A percentile compares a stretch with the other conserved stretches of the same genome.
Conservation (phyloP, 352 stramenopile genomes). For the Globisporangium irregulare region DNA sequence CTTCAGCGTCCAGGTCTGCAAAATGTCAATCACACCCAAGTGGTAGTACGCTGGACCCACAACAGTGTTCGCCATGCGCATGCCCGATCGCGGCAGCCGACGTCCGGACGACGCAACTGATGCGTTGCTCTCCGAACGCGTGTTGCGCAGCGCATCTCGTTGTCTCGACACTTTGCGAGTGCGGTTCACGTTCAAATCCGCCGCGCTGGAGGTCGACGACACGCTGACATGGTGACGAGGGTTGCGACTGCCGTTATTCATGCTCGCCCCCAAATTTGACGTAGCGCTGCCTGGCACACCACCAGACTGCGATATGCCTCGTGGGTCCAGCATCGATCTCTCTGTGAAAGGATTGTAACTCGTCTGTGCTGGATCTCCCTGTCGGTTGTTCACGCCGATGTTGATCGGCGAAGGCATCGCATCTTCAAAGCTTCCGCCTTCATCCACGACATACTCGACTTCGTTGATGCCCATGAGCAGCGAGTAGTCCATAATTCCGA, state of each 20-base stretch:
- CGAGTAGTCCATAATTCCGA: slow-evolving; percentile 93
- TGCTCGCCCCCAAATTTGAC: background rate
- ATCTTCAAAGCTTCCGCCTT: slow-evolving; percentile 40
- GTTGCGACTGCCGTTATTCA: background rate
- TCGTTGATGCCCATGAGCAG: slow-evolving; percentile 89
- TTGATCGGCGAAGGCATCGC: slow-evolving; percentile 23
- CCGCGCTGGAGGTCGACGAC: slow-evolving; percentile 40
- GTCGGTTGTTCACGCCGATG: slow-evolving; percentile 23
- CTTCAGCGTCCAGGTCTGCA: slow-evolving; percentile 87
- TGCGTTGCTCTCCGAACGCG: slow-evolving; percentile 56
- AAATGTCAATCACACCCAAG: slow-evolving; percentile 89
- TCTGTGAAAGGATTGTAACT: slow-evolving; percentile 66
- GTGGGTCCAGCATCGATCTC: slow-evolving; percentile 62
- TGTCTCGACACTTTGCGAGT: slow-evolving; percentile 60
- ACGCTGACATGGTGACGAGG: slow-evolving; percentile 62
- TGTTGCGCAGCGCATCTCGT: slow-evolving; percentile 36
- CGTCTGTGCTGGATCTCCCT: slow-evolving; percentile 13
- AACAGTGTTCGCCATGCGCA: slow-evolving; percentile 85
- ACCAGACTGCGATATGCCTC: slow-evolving; percentile 22
- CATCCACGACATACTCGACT: slow-evolving; percentile 85
- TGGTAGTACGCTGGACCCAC: slow-evolving; percentile 89
- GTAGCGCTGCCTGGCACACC: background rate
- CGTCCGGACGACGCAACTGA: slow-evolving; percentile 65
- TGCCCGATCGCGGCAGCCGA: slow-evolving; percentile 69
- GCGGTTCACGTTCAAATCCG: slow-evolving; percentile 16